Evolutionary conservation across 306 rosid genomes (phyloP).

Genomic region (Sphenostylis stenocarpa): DNA sequence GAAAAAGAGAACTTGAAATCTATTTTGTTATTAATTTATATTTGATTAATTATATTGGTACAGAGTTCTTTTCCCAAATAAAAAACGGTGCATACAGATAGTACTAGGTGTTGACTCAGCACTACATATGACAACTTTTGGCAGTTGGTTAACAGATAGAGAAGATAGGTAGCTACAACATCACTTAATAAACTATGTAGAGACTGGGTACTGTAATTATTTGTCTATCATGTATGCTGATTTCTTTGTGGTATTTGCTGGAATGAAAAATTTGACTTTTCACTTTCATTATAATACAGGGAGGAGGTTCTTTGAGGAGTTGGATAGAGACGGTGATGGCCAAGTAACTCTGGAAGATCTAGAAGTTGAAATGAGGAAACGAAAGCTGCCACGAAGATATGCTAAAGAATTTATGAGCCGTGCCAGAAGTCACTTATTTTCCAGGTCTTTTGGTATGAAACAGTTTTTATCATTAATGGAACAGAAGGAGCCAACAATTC

Average conservation of each 20-base stretch:
- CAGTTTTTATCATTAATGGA: conserved; percentile 94
- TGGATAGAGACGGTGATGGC: conserved; percentile 98
- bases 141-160: not conserved
- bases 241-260: conserved; percentile 17
- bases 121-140: not conserved
- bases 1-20: not conserved
- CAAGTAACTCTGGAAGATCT: conserved; percentile 93
- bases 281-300: conserved; percentile 52
- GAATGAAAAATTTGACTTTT: conserved; percentile 20
- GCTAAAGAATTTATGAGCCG: conserved; percentile 95
- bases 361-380: conserved; percentile 84
- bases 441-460: conserved; percentile 95
- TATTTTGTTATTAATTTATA: not conserved
- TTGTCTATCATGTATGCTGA: not conserved
- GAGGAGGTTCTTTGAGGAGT: conserved; percentile 95
- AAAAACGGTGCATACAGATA: not conserved
- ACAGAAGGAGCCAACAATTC: conserved; percentile 99
- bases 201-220: not conserved
- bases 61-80: not conserved
- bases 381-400: conserved; percentile 96
- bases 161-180: not conserved
- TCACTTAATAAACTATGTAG: not conserved
- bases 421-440: conserved; percentile 89
- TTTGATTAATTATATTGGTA: not conserved
- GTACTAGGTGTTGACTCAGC: not conserved